phyloP scores from a whole-genome alignment of 768 basidiomycete species.

The Mycena metata region DNA sequence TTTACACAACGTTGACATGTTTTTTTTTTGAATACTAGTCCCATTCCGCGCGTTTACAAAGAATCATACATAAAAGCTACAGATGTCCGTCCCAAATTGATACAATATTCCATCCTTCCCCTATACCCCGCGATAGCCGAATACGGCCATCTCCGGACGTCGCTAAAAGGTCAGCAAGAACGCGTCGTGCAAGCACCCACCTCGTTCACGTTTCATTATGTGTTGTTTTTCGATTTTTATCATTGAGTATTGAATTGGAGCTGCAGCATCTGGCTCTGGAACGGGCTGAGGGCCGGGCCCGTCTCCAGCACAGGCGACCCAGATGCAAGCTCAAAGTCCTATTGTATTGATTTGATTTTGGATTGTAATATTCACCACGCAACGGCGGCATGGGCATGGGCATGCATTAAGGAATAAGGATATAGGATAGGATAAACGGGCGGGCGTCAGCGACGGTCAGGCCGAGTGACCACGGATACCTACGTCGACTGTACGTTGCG shows the following conservation, averaged over 20 bases:
- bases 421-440: slow-evolving; percentile 31
- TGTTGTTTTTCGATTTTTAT: background rate
- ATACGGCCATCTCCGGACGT: slow-evolving; percentile 10
- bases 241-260: slow-evolving; percentile 37
- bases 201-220: slow-evolving; percentile 4
- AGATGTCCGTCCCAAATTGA: background rate
- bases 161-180: slow-evolving; percentile 1
- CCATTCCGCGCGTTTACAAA: background rate
- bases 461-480: slow-evolving; percentile 50
- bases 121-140: slow-evolving; percentile 4
- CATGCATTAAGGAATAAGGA: slow-evolving; percentile 22
- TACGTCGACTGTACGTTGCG: slow-evolving; percentile 61
- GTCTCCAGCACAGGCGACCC: slow-evolving; percentile 49
- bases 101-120: background rate
- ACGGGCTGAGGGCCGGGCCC: background rate
- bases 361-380: slow-evolving; percentile 29
- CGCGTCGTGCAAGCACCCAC: slow-evolving; percentile 13
- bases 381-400: slow-evolving; percentile 9
- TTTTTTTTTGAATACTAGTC: background rate
- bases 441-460: slow-evolving; percentile 37
- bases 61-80: slow-evolving; percentile 10
- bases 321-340: slow-evolving; percentile 53
- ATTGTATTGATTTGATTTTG: slow-evolving; percentile 15
- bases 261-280: slow-evolving; percentile 31
- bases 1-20: too few relatives aligned